phyloP scores from a whole-genome alignment of 2,329 filamentous ascomycete genomes.

The Rutstroemia sp. region DNA sequence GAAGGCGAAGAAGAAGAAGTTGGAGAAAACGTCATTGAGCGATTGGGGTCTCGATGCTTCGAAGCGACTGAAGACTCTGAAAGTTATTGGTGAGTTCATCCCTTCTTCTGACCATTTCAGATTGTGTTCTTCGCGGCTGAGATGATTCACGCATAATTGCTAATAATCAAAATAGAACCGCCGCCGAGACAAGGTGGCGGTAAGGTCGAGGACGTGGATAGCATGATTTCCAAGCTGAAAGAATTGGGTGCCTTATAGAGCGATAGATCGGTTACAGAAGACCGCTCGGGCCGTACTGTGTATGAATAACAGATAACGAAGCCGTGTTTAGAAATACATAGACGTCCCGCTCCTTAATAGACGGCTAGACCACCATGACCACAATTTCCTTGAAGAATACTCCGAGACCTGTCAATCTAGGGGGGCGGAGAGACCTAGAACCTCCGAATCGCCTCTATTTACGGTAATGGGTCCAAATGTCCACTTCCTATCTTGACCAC shows the following conservation, averaged over 20 bases:
- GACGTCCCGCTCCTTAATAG: too few relatives aligned
- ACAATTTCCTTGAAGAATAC: too few relatives aligned
- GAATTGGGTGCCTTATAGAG: slow-evolving; percentile 67
- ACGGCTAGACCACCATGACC: too few relatives aligned
- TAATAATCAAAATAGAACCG: slow-evolving; percentile 54
- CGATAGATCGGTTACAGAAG: not conserved
- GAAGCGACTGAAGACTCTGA: slow-evolving; percentile 78
- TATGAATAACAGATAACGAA: slow-evolving; percentile 3
- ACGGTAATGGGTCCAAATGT: too few relatives aligned
- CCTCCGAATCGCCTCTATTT: too few relatives aligned
- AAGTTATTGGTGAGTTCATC: slow-evolving; percentile 64
- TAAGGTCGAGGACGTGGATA: slow-evolving; percentile 96
- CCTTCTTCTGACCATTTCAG: not conserved
- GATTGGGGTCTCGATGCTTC: slow-evolving; percentile 74
- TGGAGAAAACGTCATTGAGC: slow-evolving; percentile 82
- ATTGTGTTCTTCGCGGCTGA: not conserved
- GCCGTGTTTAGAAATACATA: not conserved
- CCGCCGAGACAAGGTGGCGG: slow-evolving; percentile 81
- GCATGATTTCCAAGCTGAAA: slow-evolving; percentile 89
- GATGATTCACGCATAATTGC: not conserved
- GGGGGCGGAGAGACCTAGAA: too few relatives aligned
- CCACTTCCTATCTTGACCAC: too few relatives aligned
- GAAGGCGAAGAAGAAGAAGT: slow-evolving; percentile 99
- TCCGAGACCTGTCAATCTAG: too few relatives aligned
- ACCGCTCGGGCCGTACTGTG: not conserved